Conservation (phyloP, 2,329 filamentous ascomycete genomes). For the Cordyceps cicadae region DNA sequence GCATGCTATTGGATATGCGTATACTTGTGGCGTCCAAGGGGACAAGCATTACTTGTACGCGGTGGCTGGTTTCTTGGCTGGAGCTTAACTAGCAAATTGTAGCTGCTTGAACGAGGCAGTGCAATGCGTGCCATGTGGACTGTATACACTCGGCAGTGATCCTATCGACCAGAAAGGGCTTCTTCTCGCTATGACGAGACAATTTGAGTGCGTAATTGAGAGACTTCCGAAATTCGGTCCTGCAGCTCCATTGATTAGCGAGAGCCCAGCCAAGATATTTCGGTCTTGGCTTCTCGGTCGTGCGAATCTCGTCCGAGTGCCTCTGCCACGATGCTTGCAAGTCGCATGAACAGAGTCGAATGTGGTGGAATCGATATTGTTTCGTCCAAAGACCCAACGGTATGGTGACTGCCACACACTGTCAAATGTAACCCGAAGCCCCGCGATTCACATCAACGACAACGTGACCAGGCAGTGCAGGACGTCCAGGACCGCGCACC, state of each 20-base stretch:
- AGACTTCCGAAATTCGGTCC: not conserved
- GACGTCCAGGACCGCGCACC: not conserved
- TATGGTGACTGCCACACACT: not conserved
- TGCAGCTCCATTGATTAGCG: not conserved
- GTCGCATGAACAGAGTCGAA: not conserved
- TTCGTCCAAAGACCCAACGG: not conserved
- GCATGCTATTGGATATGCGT: not conserved
- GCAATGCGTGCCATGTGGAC: not conserved
- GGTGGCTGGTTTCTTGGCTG: not conserved
- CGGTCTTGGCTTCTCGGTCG: not conserved
- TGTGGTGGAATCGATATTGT: not conserved
- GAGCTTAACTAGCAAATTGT: not conserved
- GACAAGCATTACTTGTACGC: not conserved
- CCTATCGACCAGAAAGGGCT: not conserved
- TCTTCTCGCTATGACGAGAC: not conserved
- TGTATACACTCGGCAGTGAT: slow-evolving; percentile 3
- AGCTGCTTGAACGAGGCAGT: not conserved
- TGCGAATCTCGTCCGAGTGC: not conserved
- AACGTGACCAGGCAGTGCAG: not conserved
- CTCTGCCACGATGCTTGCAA: not conserved
- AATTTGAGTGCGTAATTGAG: not conserved
- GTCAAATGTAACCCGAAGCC: not conserved
- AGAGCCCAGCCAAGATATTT: not conserved
- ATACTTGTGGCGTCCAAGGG: not conserved
- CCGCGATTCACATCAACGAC: not conserved